Evolutionary conservation across 495 filamentous ascomycete genomes (phyloP), one percentile per base, ranked within the genome.

Genomic region (Hypoxylon intermedium): DNA sequence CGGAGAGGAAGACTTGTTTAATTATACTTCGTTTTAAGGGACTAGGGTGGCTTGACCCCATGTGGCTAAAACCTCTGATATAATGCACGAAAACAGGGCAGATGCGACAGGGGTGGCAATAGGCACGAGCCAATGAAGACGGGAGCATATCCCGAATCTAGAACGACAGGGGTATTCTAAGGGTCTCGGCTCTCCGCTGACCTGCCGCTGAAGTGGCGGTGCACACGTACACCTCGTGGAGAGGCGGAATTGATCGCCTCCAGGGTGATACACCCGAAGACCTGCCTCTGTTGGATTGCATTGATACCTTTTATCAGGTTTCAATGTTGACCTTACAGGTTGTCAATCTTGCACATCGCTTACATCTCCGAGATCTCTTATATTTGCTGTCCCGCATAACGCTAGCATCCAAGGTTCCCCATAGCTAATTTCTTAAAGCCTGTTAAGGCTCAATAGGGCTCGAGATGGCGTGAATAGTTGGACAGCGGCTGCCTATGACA

Each of bases 21-120:
- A 69, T 65, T 68, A 64, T 67, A 70, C 56, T 16, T 54, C 34
- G 65, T 67, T 67, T 70, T 68, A 65, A 70, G 64, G 59, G 64
- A 62, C 37, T 30, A 65, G 45, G 63, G 67, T 70, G 67, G 67
- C 67, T 70, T 70, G 67, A 70, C 67, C 48, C 41, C 34, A 63
- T 70, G 67, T 70, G 67, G 67, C 67, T 70, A 67, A 70, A 62
- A 53, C 37, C 33, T 28, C 26, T 54, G 26, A 47, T 47, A 60
- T 48, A 33, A 48, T 44, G 37, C 28, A 44, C 51, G 59, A 59
- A 67, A 63, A 59, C 64, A 63, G 33, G 64, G 64, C 64, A 67
- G 43, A 51, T 31, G 13, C 24, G 43, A 30, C 62, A 60, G 33
- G 62, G 56, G 54, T 60, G 6, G 56, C 52, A 30, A 49, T 44